These are phyloP conservation scores for Knufia petricola DNA, from an alignment of 2,329 filamentous ascomycete species.

Conservation along the genomic window DNA sequence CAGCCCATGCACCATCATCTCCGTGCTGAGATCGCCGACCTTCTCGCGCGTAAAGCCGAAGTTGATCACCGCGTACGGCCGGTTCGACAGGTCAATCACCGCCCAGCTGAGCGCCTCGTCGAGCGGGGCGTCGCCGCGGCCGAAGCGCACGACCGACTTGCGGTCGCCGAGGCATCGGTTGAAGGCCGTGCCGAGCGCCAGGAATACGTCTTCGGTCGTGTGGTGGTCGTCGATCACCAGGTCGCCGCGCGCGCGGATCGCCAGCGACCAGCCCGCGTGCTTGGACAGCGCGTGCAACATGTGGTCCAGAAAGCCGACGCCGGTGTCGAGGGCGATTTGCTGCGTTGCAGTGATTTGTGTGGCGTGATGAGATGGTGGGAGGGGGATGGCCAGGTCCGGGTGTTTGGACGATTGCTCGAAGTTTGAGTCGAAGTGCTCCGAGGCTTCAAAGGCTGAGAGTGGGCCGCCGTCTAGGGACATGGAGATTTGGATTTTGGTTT, in stretches of 20 bases:
- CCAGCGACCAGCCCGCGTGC: constrained; percentile 88
- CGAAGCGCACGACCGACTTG: constrained; percentile 78
- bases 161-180: constrained; percentile 67
- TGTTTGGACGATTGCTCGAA: constrained; percentile 26
- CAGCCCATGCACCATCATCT: constrained; percentile 96
- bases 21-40: constrained; percentile 82
- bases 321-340: constrained; percentile 77
- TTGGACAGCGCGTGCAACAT: constrained; percentile 97
- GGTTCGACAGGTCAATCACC: constrained; percentile 89
- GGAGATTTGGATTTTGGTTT: constrained; percentile 90
- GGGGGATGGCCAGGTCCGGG: constrained; percentile 36
- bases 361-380: constrained; percentile 56
- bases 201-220: constrained; percentile 89
- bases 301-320: constrained; percentile 96
- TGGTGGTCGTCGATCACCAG: constrained; percentile 98
- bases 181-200: constrained; percentile 81
- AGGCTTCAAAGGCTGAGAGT: constrained; percentile 18
- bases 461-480: constrained; percentile 84
- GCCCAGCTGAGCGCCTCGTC: constrained; percentile 91
- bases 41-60: constrained; percentile 81
- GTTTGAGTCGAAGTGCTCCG: constrained; percentile 16
- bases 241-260: constrained; percentile 75
- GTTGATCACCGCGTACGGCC: constrained; percentile 75
- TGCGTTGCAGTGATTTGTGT: constrained; percentile 76
- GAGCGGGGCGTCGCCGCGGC: constrained; percentile 81